Evolutionary conservation across 352 stramenopile genomes (phyloP).

Genomic region (Aphanomyces stellatus): DNA sequence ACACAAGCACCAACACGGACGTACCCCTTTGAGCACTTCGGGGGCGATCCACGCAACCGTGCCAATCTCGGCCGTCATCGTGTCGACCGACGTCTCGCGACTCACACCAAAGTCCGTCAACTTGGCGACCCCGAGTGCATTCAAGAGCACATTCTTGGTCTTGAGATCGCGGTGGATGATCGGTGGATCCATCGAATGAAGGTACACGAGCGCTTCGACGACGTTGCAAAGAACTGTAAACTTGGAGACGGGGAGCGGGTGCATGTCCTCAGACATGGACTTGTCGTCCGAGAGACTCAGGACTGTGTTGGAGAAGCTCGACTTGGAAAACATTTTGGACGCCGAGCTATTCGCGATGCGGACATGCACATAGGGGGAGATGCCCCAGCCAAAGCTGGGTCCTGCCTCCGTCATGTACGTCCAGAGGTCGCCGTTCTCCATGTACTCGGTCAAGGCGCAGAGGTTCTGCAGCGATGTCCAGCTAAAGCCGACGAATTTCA

Average conservation of each 20-base stretch:
- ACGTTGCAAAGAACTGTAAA: not conserved
- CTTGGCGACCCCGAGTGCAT: conserved; percentile 3
- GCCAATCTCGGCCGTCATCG: conserved; percentile 17
- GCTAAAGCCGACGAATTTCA: conserved; percentile 50
- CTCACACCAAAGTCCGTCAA: conserved; percentile 11
- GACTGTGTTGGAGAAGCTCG: not conserved
- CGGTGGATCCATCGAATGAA: conserved; percentile 8
- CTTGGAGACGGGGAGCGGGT: conserved; percentile 3
- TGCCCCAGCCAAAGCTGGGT: not conserved
- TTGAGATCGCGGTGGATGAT: conserved; percentile 18
- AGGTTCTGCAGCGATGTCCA: conserved; percentile 65
- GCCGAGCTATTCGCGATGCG: not conserved
- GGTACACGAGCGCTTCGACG: conserved; percentile 4
- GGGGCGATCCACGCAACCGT: conserved; percentile 14
- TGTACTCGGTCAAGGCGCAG: conserved; percentile 96
- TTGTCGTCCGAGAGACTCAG: not conserved
- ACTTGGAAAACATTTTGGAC: conserved; percentile 1
- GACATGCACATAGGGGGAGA: not conserved
- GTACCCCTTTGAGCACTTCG: conserved; percentile 21
- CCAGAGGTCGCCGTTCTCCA: conserved; percentile 73
- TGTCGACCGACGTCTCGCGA: conserved; percentile 10
- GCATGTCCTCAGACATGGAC: not conserved
- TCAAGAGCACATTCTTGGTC: conserved; percentile 15
- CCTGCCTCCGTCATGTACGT: conserved; percentile 27
- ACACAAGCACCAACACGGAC: not conserved